Percentiles rank a stretch among this genome's conserved stretches.
phyloP scores from a whole-genome alignment of 2,329 filamentous ascomycete genomes.

The Fusarium metavorans region DNA sequence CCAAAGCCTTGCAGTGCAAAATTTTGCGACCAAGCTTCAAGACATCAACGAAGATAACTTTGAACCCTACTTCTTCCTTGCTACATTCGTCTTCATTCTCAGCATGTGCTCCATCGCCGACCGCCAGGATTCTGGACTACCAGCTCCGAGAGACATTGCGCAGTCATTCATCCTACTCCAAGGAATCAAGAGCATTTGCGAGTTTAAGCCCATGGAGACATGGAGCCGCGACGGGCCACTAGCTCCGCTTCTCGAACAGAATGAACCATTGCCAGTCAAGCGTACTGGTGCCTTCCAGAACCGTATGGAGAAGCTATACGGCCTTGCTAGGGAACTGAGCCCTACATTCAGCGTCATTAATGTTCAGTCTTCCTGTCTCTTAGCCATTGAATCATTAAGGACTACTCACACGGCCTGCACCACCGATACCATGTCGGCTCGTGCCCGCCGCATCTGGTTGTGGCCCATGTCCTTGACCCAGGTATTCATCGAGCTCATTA shows the following conservation, averaged over 20 bases:
- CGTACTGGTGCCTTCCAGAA: conserved; percentile 20
- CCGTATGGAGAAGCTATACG: conserved; percentile 18
- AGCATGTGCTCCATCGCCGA: conserved; percentile 27
- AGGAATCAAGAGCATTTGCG: conserved; percentile 27
- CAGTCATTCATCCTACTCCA: conserved; percentile 32
- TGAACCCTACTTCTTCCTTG: conserved; percentile 31
- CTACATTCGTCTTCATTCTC: conserved; percentile 27
- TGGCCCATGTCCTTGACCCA: conserved; percentile 30
- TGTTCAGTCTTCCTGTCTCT: conserved; percentile 20
- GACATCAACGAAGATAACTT: conserved; percentile 24
- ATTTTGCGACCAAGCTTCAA: conserved; percentile 14
- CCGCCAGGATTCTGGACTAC: background rate
- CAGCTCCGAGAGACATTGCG: conserved; percentile 7
- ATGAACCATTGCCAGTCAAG: background rate
- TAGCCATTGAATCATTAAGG: conserved; percentile 25
- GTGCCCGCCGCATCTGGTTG: conserved; percentile 22
- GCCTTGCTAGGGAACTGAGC: conserved; percentile 14
- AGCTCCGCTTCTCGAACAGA: conserved; percentile 9
- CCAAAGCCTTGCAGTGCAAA: conserved; percentile 23
- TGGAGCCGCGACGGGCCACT: conserved; percentile 24
- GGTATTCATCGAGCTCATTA: conserved; percentile 27
- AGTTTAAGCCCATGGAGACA: conserved; percentile 14
- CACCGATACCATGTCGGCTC: background rate
- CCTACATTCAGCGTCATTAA: conserved; percentile 28
- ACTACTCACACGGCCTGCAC: conserved; percentile 12